These are phyloP conservation scores for Cutaneotrichosporon curvatum DNA, from an alignment of 1,284 basidiomycete genomes.

Conservation along the genomic window DNA sequence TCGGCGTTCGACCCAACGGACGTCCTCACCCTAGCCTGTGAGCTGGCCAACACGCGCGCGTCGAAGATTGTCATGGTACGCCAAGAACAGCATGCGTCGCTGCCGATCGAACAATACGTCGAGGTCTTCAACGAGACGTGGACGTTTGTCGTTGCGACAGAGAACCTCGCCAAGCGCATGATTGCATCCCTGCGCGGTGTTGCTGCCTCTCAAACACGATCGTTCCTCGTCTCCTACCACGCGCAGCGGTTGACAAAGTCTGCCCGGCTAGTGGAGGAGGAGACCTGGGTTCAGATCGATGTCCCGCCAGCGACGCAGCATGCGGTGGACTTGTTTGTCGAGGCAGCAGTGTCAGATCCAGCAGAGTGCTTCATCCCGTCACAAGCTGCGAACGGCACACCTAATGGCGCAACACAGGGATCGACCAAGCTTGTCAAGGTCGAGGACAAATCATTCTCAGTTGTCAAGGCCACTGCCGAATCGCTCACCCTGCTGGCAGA, in stretches of 20 bases:
- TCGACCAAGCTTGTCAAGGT: constrained; percentile 67
- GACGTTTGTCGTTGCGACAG: constrained; percentile 80
- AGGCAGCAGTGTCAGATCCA: constrained; percentile 74
- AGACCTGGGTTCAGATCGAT: constrained; percentile 60
- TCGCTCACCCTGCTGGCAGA: constrained; percentile 71
- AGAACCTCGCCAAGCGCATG: constrained; percentile 78
- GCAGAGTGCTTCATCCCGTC: constrained; percentile 55
- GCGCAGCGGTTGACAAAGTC: constrained; percentile 70
- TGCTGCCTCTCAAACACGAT: constrained; percentile 76
- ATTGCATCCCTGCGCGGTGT: constrained; percentile 82
- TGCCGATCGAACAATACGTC: constrained; percentile 69
- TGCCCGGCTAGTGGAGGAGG: constrained; percentile 67
- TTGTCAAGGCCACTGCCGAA: constrained; percentile 77
- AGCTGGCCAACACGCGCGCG: constrained; percentile 72
- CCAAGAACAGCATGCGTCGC: constrained; percentile 65
- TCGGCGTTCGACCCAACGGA: constrained; percentile 58
- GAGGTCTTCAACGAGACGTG: constrained; percentile 76
- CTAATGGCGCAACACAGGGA: constrained; percentile 1
- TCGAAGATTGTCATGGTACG: constrained; percentile 71
- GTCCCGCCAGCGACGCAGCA: constrained; percentile 62
- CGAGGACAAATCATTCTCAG: constrained; percentile 74
- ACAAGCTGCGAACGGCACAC: constrained; percentile 7
- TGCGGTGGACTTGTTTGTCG: constrained; percentile 65
- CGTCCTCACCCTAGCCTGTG: constrained; percentile 68
- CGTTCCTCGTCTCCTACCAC: constrained; percentile 80